phyloP scores from a whole-genome alignment of 2,329 filamentous ascomycete species.

The Aspergillus sp. region DNA sequence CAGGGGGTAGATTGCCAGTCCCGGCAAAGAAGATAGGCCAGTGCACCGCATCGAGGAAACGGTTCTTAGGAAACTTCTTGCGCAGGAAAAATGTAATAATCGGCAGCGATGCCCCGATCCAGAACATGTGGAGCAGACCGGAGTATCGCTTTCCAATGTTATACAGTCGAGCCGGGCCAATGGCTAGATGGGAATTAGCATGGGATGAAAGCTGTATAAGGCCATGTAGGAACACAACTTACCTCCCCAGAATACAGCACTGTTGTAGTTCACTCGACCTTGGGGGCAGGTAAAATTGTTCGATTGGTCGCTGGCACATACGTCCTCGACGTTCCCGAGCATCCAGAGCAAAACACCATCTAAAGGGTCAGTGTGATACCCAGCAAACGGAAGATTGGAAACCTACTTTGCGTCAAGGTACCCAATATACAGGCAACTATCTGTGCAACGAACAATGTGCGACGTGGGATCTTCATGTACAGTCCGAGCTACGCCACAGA shows the following conservation, averaged over 20 bases:
- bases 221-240: not conserved
- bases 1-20: slow-evolving; percentile 26
- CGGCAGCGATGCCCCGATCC: slow-evolving; percentile 46
- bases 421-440: slow-evolving; percentile 48
- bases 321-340: slow-evolving; percentile 36
- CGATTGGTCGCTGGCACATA: slow-evolving; percentile 40
- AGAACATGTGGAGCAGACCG: slow-evolving; percentile 49
- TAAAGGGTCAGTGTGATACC: slow-evolving; percentile 37
- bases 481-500: slow-evolving; percentile 40
- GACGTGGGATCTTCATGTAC: slow-evolving; percentile 50
- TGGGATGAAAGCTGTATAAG: not conserved
- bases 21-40: slow-evolving; percentile 27
- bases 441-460: slow-evolving; percentile 48
- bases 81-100: slow-evolving; percentile 53
- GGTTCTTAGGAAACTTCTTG: slow-evolving; percentile 57
- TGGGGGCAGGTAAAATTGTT: slow-evolving; percentile 51
- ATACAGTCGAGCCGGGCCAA: slow-evolving; percentile 50
- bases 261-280: slow-evolving; percentile 46
- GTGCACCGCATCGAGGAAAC: slow-evolving; percentile 19
- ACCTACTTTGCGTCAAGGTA: slow-evolving; percentile 42
- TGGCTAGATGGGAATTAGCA: slow-evolving; percentile 21
- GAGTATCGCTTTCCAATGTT: slow-evolving; percentile 47
- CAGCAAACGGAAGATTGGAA: slow-evolving; percentile 31
- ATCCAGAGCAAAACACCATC: slow-evolving; percentile 32
- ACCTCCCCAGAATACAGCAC: slow-evolving; percentile 49